These are phyloP conservation scores for Spizellomyces punctatus DNA, from an alignment of 192 early-diverging fungal genomes.

Conservation along the genomic window DNA sequence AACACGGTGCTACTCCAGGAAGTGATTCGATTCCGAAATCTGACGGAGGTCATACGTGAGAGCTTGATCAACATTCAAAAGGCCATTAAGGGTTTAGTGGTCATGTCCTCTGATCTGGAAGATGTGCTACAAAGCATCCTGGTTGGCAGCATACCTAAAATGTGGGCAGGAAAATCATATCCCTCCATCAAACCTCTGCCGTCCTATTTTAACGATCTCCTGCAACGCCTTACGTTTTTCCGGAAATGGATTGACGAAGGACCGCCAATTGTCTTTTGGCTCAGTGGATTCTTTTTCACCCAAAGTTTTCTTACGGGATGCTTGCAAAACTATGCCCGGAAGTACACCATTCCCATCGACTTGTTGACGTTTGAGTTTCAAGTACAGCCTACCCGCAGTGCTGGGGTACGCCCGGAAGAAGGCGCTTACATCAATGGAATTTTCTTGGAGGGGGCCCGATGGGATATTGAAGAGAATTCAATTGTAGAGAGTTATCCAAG, in stretches of 20 bases:
- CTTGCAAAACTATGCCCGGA: conserved; percentile 59
- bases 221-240: conserved; percentile 55
- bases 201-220: conserved; percentile 56
- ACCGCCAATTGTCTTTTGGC: conserved; percentile 65
- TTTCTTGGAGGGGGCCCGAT: conserved; percentile 63
- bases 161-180: conserved; percentile 62
- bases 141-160: conserved; percentile 51
- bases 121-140: conserved; percentile 60
- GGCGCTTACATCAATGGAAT: conserved; percentile 64
- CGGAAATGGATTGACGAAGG: conserved; percentile 59
- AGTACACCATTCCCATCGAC: conserved; percentile 66
- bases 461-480: conserved; percentile 56
- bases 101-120: conserved; percentile 63
- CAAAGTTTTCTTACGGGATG: conserved; percentile 63
- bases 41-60: conserved; percentile 56
- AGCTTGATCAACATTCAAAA: conserved; percentile 63
- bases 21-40: conserved; percentile 56
- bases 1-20: conserved; percentile 66
- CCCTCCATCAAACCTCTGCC: conserved; percentile 62
- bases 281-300: conserved; percentile 69
- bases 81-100: conserved; percentile 64
- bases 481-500: conserved; percentile 57
- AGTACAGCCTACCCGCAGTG: conserved; percentile 51
- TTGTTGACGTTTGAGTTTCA: conserved; percentile 57
- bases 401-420: conserved; percentile 62